Evolutionary conservation across 129 eudicot species (phyloP), one percentile per base, ranked within the genome.

Genomic region (Saposhnikovia divaricata): DNA sequence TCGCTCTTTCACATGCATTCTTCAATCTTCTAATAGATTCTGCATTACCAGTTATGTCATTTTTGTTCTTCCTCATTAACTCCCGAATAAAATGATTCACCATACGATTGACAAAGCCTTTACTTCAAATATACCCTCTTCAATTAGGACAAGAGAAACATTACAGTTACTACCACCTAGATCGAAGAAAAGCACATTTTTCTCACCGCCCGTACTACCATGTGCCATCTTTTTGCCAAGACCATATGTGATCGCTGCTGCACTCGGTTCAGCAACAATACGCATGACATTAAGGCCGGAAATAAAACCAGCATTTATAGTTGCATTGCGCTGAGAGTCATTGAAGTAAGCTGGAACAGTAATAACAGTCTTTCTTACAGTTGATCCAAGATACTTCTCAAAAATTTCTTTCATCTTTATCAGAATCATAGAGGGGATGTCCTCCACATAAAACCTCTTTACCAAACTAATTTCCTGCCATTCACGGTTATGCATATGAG

Each of bases 201-300:
- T 85, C 83, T 85, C 91, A 6, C 85, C 83, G 0, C 81, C 53
- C 16, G 71, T 80, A 45, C 74, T n/a, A 15, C 83, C 76, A 39
- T 9, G 12, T 2, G 74, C 42, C 42, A 10, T 37, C 83, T 80
- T 87, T 81, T 87, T 85, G 78, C 85, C 88, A 48, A 87, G 91
- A 43, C 91, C 91, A 43, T 87, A 87, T 4, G 91, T 86, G 34
- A 87, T 82, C 12, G 91, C 91, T 21, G 91, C 91, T 68, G 91
- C 91, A 0, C 88, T 87, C 0, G 91, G 88, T 11, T 85, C 88
- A 44, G 83, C 80, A 4, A 87, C 81, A 43, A 87, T 79, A 6
- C 87, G 89, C 79, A 87, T 81, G 12, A 87, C 90, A 47, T 84
- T 87, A n/a, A 87, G 79, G 38, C 90, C 90, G 28, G 90, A 47